Percentiles rank a stretch among this genome's conserved stretches.
phyloP scores from a whole-genome alignment of 2,329 filamentous ascomycete species.

The Lasiodiplodia theobromae region DNA sequence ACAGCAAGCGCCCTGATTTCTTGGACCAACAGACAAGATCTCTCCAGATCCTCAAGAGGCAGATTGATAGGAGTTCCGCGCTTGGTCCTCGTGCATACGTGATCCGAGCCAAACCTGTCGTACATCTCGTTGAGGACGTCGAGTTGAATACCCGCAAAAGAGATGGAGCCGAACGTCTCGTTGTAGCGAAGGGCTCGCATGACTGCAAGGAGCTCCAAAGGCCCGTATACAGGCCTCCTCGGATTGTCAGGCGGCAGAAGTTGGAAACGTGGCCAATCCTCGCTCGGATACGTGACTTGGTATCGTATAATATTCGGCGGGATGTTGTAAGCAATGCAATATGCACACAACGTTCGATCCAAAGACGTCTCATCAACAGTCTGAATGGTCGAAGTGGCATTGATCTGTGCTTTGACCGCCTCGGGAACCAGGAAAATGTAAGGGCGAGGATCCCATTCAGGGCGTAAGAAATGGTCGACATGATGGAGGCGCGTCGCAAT shows the following conservation, averaged over 20 bases:
- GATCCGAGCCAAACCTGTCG: conserved; percentile 67
- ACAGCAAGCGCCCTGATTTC: conserved; percentile 72
- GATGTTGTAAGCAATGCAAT: conserved; percentile 72
- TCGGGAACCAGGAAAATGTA: conserved; percentile 69
- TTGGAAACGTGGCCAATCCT: conserved; percentile 72
- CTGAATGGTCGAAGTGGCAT: conserved; percentile 49
- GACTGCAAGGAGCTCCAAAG: conserved; percentile 72
- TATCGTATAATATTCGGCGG: conserved; percentile 73
- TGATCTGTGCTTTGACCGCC: conserved; percentile 46
- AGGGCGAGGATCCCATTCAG: conserved; percentile 69
- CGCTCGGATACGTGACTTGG: conserved; percentile 51
- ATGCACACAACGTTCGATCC: conserved; percentile 72
- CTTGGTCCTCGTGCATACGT: conserved; percentile 66
- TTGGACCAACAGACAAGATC: conserved; percentile 68
- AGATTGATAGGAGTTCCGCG: conserved; percentile 63
- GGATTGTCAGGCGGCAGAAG: conserved; percentile 64
- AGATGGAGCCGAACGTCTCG: conserved; percentile 71
- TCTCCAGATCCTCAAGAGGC: conserved; percentile 60
- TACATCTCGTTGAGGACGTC: conserved; percentile 68
- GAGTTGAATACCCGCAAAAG: conserved; percentile 70
- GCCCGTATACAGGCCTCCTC: conserved; percentile 58
- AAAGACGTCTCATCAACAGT: conserved; percentile 68
- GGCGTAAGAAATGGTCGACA: conserved; percentile 68
- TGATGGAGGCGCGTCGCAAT: conserved; percentile 68
- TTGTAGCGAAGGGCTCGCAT: conserved; percentile 74